phyloP scores from a whole-genome alignment of 176 grass and related monocot genomes.

The Areca catechu region DNA sequence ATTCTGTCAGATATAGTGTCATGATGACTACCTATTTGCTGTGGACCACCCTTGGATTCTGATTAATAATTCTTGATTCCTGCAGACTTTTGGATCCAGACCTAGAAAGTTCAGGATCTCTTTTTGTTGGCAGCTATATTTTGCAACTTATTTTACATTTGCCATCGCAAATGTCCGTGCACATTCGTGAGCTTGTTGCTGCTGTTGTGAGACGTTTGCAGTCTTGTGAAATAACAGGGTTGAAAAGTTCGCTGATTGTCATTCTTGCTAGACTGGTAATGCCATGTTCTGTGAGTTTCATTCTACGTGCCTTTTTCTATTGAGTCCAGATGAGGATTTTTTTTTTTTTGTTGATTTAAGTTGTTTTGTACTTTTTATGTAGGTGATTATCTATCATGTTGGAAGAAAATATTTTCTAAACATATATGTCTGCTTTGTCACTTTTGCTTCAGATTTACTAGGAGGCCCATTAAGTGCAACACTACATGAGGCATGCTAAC shows the following conservation, averaged over 20 bases:
- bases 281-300: neutral
- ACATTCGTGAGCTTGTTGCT: constrained; percentile 67
- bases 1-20: too few relatives aligned
- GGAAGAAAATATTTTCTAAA: too few relatives aligned
- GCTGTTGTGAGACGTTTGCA: constrained; percentile 86
- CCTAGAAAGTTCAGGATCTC: constrained; percentile 80
- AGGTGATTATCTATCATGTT: too few relatives aligned
- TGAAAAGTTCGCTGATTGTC: constrained; percentile 86
- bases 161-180: constrained; percentile 57
- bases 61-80: neutral
- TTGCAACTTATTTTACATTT: constrained; percentile 88
- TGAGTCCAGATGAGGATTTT: too few relatives aligned
- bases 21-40: too few relatives aligned
- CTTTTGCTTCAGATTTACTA: too few relatives aligned
- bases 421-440: too few relatives aligned
- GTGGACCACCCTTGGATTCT: too few relatives aligned
- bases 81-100: constrained; percentile 78
- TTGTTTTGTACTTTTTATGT: too few relatives aligned
- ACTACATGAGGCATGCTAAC: too few relatives aligned
- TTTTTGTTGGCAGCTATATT: constrained; percentile 91
- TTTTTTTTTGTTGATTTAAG: too few relatives aligned
- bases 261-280: constrained; percentile 90
- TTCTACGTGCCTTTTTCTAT: neutral
- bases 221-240: constrained; percentile 60
- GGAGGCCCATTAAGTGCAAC: too few relatives aligned